Conservation (phyloP, 306 rosid genomes). For the Inga oerstediana region DNA sequence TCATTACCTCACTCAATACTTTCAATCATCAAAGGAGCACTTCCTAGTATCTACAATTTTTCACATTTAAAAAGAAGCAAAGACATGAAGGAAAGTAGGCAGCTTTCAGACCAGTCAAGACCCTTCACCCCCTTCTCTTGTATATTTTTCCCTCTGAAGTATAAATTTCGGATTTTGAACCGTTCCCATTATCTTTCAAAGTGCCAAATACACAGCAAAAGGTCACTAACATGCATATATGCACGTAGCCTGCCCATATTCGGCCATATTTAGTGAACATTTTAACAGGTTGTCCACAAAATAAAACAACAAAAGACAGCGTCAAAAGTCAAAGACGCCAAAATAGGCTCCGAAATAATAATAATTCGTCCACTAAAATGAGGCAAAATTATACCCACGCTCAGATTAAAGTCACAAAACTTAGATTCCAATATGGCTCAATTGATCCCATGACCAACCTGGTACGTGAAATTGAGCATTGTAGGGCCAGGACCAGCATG, state of each 20-base stretch:
- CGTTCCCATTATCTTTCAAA: neutral
- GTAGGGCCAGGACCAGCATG: conserved; percentile 88
- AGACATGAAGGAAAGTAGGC: neutral
- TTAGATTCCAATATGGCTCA: neutral
- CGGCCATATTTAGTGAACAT: conserved; percentile 18
- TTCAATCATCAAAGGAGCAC: neutral
- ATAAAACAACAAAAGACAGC: conserved; percentile 1
- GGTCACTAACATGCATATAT: neutral
- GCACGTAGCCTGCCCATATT: neutral
- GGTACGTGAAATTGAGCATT: conserved; percentile 72
- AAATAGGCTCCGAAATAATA: conserved; percentile 1
- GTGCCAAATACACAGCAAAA: neutral
- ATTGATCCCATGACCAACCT: conserved; percentile 53
- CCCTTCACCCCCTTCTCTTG: neutral
- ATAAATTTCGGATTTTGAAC: neutral
- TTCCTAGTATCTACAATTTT: neutral
- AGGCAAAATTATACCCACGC: neutral
- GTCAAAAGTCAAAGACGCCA: conserved; percentile 29
- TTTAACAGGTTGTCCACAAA: neutral
- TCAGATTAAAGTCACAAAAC: neutral
- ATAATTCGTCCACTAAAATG: neutral
- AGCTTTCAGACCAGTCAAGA: neutral
- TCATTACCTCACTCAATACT: neutral
- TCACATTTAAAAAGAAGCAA: conserved; percentile 7
- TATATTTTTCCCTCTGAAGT: neutral